A percentile compares a stretch with the other conserved stretches of the same genome.
These are phyloP conservation scores for Aspergillus neotritici DNA, from an alignment of 2,329 filamentous ascomycete genomes.

Conservation along the genomic window DNA sequence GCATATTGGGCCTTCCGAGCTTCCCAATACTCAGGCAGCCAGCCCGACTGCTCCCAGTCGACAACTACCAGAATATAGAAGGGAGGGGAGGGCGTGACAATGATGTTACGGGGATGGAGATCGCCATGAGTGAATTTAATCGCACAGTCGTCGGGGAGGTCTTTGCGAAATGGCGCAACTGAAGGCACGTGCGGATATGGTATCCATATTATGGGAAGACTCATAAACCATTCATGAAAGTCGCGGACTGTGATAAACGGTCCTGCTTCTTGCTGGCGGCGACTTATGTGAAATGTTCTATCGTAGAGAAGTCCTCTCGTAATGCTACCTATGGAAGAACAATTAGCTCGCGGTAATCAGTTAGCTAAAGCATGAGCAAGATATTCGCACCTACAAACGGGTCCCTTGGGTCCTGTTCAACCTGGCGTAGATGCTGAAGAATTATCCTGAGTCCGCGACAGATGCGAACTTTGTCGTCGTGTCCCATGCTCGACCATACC, in stretches of 20 bases:
- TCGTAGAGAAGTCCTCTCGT: constrained; percentile 16
- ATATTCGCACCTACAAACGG: constrained; percentile 21
- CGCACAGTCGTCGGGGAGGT: constrained; percentile 24
- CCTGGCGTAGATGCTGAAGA: constrained; percentile 15
- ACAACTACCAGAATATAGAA: constrained; percentile 22
- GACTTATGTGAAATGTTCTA: constrained; percentile 15
- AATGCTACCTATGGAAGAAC: constrained; percentile 14
- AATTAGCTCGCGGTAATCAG: not conserved
- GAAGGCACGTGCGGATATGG: constrained; percentile 20
- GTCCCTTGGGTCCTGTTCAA: constrained; percentile 23
- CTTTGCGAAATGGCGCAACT: constrained; percentile 24
- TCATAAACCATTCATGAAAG: constrained; percentile 31
- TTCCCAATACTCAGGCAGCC: constrained; percentile 31
- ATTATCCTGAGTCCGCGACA: constrained; percentile 17
- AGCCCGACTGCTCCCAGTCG: constrained; percentile 30
- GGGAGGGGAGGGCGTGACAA: constrained; percentile 18
- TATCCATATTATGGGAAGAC: constrained; percentile 18
- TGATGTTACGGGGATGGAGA: constrained; percentile 31
- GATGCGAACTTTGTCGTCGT: constrained; percentile 9
- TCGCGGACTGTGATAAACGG: constrained; percentile 25
- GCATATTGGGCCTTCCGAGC: constrained; percentile 24
- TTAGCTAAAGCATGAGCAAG: not conserved
- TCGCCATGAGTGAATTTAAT: constrained; percentile 34
- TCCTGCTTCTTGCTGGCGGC: constrained; percentile 19
- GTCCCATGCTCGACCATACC: constrained; percentile 20